These are phyloP conservation scores for Senna tora DNA, from an alignment of 306 rosid species.

Conservation along the genomic window DNA sequence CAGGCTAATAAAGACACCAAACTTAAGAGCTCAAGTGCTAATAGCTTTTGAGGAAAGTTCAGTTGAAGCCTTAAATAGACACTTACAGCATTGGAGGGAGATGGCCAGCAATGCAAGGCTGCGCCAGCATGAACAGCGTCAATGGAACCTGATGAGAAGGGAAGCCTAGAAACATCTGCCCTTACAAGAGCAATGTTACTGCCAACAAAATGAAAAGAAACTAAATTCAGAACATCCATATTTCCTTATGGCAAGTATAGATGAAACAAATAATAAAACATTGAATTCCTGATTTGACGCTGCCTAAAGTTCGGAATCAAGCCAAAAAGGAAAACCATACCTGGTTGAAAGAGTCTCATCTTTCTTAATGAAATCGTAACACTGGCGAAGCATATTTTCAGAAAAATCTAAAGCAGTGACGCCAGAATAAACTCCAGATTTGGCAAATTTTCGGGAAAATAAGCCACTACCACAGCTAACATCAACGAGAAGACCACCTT, in stretches of 20 bases:
- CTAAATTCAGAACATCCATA: conserved; percentile 15
- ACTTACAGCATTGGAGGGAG: conserved; percentile 95
- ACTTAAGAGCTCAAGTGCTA: conserved; percentile 1
- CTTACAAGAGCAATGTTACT: conserved; percentile 96
- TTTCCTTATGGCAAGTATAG: not conserved
- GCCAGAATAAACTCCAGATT: conserved; percentile 71
- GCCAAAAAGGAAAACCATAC: conserved; percentile 43
- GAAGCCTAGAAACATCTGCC: conserved; percentile 96
- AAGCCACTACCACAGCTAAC: conserved; percentile 95
- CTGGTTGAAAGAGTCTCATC: conserved; percentile 57
- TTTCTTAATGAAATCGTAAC: conserved; percentile 79
- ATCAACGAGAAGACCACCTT: conserved; percentile 84
- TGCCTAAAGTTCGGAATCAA: conserved; percentile 14
- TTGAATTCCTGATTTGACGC: conserved; percentile 21
- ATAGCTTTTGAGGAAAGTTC: not conserved
- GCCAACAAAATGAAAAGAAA: conserved; percentile 51
- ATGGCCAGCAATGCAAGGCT: conserved; percentile 96
- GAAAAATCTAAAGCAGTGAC: conserved; percentile 90
- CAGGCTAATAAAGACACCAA: not conserved
- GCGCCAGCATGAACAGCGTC: conserved; percentile 99
- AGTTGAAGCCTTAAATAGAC: conserved; percentile 7
- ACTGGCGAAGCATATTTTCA: conserved; percentile 91
- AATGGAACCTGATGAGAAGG: conserved; percentile 79
- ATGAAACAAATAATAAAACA: not conserved
- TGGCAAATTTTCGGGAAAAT: conserved; percentile 82